phyloP scores from a whole-genome alignment of 495 filamentous ascomycete genomes.

The Xylaria castorea region DNA sequence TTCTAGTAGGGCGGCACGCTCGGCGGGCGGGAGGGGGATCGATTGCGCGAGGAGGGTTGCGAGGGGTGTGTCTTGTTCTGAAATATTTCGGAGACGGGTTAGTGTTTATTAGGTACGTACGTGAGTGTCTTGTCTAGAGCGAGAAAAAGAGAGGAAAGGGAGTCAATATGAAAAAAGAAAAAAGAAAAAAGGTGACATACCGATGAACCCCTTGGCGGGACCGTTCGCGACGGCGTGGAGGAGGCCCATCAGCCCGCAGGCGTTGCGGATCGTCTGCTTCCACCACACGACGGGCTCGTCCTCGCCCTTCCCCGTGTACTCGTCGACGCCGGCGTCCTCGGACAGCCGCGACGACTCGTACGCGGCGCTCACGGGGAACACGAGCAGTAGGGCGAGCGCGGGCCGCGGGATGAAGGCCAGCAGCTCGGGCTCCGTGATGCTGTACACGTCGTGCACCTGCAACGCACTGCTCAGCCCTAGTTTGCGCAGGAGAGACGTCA shows the following conservation, averaged over 20 bases:
- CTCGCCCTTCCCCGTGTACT: constrained; percentile 45
- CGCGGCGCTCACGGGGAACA: constrained; percentile 76
- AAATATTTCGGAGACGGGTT: constrained; percentile 12
- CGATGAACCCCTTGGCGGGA: constrained; percentile 51
- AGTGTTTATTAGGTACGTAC: neutral
- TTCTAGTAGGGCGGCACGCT: constrained; percentile 76
- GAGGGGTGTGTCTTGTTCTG: constrained; percentile 51
- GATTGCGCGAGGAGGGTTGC: constrained; percentile 52
- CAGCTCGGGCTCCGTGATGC: constrained; percentile 78
- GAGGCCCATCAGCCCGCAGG: constrained; percentile 85
- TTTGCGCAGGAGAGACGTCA: constrained; percentile 75
- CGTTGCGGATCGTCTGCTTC: constrained; percentile 87
- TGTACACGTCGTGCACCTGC: constrained; percentile 83
- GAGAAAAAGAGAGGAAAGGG: neutral
- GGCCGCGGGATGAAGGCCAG: constrained; percentile 84
- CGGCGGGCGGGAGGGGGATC: constrained; percentile 57
- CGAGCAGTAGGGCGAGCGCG: constrained; percentile 79
- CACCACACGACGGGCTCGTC: constrained; percentile 74
- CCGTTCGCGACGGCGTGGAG: constrained; percentile 73
- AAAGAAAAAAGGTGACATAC: no score
- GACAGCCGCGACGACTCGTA: constrained; percentile 70
- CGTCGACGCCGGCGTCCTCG: constrained; percentile 64
- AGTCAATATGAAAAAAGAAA: neutral
- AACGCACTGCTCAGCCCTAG: constrained; percentile 73
- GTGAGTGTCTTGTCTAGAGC: neutral